These are phyloP conservation scores for Solanum raphanifolium DNA, from an alignment of 257 asterid species.

Conservation along the genomic window DNA sequence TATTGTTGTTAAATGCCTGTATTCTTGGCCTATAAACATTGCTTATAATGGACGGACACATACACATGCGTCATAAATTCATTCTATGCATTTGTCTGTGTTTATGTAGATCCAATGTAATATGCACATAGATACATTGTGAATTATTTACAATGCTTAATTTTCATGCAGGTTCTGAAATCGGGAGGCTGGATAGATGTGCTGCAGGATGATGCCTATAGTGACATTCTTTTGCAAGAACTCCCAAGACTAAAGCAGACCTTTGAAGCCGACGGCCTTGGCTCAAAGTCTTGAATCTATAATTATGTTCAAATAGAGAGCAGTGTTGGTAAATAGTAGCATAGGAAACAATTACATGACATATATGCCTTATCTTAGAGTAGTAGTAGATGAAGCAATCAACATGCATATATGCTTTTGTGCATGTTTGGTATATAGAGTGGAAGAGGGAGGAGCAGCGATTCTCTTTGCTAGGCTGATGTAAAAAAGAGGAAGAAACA, in stretches of 20 bases:
- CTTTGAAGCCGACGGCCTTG: not conserved
- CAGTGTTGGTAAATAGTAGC: not conserved
- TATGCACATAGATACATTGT: not conserved
- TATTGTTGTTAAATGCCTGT: not conserved
- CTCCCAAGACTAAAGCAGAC: slow-evolving; percentile 28
- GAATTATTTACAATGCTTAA: not conserved
- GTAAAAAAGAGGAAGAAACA: not conserved
- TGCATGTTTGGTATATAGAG: not conserved
- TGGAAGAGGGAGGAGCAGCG: not conserved
- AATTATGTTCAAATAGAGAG: not conserved
- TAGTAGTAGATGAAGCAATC: not conserved
- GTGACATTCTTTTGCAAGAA: slow-evolving; percentile 37
- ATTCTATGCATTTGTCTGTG: not conserved
- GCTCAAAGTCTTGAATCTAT: not conserved
- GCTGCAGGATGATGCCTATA: slow-evolving; percentile 48
- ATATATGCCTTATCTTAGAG: no score
- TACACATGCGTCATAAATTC: not conserved
- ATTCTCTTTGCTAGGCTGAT: not conserved
- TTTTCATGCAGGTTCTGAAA: slow-evolving; percentile 50
- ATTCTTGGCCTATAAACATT: not conserved
- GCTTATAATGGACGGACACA: not conserved
- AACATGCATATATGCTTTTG: not conserved
- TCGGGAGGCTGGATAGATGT: slow-evolving; percentile 43
- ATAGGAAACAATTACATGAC: not conserved
- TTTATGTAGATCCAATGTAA: not conserved